phyloP scores from a whole-genome alignment of 805 yeast species.

The Cyberlindnera veronae region DNA sequence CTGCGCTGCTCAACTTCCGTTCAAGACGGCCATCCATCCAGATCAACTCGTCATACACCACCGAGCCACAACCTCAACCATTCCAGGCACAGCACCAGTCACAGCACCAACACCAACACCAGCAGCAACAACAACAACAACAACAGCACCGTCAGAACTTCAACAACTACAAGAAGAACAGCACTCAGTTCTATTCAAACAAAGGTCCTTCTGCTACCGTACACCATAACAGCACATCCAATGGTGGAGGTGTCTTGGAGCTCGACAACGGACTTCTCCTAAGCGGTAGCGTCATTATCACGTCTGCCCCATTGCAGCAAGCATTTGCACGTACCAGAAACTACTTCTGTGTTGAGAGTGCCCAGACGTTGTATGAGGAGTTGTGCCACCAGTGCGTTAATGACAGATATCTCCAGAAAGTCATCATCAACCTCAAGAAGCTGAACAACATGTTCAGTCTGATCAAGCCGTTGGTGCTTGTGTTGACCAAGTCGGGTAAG shows the following conservation, averaged over 20 bases:
- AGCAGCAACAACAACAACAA: constrained; percentile 11
- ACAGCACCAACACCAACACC: background rate
- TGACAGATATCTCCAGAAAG: constrained; percentile 29
- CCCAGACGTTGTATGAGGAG: constrained; percentile 36
- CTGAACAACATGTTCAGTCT: constrained; percentile 25
- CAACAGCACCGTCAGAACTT: constrained; percentile 14
- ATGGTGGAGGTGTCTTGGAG: constrained; percentile 24
- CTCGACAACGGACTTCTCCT: constrained; percentile 63
- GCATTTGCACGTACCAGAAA: constrained; percentile 45
- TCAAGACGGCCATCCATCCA: constrained; percentile 27
- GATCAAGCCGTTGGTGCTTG: constrained; percentile 38
- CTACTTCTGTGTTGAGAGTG: constrained; percentile 51
- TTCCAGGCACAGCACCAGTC: constrained; percentile 15
- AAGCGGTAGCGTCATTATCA: constrained; percentile 51
- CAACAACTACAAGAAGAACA: constrained; percentile 12
- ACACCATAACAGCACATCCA: too few species aligned
- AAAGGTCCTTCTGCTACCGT: too few species aligned
- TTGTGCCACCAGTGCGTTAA: constrained; percentile 32
- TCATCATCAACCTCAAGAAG: constrained; percentile 26
- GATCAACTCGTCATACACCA: constrained; percentile 10
- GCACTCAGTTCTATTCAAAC: too few species aligned
- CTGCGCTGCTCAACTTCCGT: constrained; percentile 14
- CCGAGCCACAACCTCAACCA: constrained; percentile 2
- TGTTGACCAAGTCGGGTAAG: constrained; percentile 60
- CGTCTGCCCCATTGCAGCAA: constrained; percentile 53